Conservation (phyloP, 2,329 filamentous ascomycete species). For the Aspergillus hiratsukae region DNA sequence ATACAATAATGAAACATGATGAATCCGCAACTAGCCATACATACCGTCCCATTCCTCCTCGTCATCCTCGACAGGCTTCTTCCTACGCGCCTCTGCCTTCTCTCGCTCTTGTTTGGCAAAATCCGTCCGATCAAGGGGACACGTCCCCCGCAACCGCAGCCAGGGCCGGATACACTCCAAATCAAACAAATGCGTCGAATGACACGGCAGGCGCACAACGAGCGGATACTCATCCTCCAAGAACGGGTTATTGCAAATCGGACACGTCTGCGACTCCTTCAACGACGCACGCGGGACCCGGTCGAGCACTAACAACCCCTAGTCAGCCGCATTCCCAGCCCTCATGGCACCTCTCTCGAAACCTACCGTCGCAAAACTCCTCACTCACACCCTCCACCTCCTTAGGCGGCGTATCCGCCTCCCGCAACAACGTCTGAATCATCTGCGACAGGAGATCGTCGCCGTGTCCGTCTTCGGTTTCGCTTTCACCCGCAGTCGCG, state of each 20-base stretch:
- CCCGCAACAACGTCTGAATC: constrained; percentile 51
- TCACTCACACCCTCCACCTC: constrained; percentile 60
- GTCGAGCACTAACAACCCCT: constrained; percentile 47
- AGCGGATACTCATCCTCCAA: constrained; percentile 61
- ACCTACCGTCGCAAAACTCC: constrained; percentile 52
- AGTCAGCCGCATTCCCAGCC: not conserved
- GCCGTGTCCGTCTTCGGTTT: too few relatives aligned
- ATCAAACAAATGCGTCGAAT: constrained; percentile 59
- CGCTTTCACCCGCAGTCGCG: constrained; percentile 31
- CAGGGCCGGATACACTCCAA: constrained; percentile 62
- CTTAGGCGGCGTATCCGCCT: constrained; percentile 55
- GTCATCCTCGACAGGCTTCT: constrained; percentile 37
- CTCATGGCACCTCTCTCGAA: not conserved
- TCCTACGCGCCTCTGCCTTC: constrained; percentile 48
- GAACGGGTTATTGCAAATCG: constrained; percentile 59
- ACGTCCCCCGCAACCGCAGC: constrained; percentile 61
- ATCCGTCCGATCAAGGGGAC: constrained; percentile 58
- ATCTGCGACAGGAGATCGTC: constrained; percentile 50
- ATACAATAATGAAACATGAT: not conserved
- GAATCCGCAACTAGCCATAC: constrained; percentile 31
- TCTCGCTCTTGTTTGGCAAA: constrained; percentile 53
- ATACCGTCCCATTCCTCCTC: constrained; percentile 48
- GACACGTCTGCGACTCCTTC: constrained; percentile 51
- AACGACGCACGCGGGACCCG: constrained; percentile 54
- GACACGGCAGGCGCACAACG: constrained; percentile 59